Conservation (phyloP, 2,329 filamentous ascomycete species). For the Paracoccidioides lutzii region DNA sequence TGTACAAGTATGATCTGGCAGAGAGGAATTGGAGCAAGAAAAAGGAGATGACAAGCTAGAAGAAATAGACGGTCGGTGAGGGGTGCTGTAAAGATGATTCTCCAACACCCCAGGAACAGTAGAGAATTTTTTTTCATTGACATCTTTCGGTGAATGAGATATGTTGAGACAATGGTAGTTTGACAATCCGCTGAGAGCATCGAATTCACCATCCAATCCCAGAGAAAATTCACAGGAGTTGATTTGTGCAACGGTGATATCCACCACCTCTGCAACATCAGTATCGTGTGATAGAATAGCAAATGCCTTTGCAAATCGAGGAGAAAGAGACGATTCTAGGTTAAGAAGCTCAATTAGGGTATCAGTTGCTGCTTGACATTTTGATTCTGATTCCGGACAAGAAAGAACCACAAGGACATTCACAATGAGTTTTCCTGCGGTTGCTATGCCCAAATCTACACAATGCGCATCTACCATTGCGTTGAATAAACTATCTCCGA, state of each 20-base stretch:
- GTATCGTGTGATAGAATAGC: slow-evolving; percentile 4
- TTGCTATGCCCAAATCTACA: background rate
- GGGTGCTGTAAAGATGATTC: background rate
- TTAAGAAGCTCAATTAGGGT: slow-evolving; percentile 2
- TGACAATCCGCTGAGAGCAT: background rate
- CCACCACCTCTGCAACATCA: background rate
- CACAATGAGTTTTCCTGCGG: slow-evolving; percentile 4
- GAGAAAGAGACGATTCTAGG: slow-evolving; percentile 2
- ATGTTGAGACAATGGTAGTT: background rate
- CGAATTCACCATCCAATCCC: background rate
- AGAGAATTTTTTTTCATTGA: background rate
- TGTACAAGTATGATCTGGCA: background rate
- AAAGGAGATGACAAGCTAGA: background rate
- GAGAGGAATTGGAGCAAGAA: background rate
- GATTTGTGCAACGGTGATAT: slow-evolving; percentile 1
- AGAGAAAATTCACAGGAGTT: background rate
- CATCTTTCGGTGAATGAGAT: background rate
- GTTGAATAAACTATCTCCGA: slow-evolving; percentile 3
- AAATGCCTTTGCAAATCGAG: slow-evolving; percentile 5
- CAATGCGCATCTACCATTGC: background rate
- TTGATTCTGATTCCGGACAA: background rate
- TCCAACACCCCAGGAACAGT: background rate
- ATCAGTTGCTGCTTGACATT: slow-evolving; percentile 1
- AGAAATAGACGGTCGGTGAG: background rate
- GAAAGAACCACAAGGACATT: slow-evolving; percentile 1